These are phyloP conservation scores for Emergomyces orientalis DNA, from an alignment of 2,329 filamentous ascomycete genomes.

Conservation along the genomic window DNA sequence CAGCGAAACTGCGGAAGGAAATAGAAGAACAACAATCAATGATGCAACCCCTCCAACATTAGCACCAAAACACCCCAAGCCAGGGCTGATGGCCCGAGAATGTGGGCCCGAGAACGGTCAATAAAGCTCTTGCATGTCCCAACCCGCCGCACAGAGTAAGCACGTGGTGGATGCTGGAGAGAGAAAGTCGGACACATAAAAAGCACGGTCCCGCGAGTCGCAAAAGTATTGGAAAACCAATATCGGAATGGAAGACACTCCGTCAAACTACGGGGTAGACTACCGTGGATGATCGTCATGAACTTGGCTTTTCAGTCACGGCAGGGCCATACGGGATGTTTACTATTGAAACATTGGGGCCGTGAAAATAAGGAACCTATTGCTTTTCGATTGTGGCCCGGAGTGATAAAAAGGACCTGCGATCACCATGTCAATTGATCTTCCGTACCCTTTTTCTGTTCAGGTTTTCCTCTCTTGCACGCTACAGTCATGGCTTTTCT, in stretches of 20 bases:
- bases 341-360: not conserved
- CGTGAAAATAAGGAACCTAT: too few species aligned
- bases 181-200: not conserved
- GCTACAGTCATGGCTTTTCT: constrained; percentile 1
- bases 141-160: not conserved
- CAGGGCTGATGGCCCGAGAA: not conserved
- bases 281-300: not conserved
- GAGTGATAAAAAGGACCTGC: not conserved
- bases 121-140: not conserved
- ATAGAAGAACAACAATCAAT: too few species aligned
- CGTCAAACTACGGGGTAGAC: not conserved
- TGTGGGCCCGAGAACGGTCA: not conserved
- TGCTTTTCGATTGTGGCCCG: too few species aligned
- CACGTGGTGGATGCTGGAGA: not conserved
- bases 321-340: not conserved
- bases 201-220: not conserved
- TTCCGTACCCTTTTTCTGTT: not conserved
- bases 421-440: not conserved
- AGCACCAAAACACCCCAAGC: not conserved
- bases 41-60: too few species aligned
- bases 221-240: constrained; percentile 1
- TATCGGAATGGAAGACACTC: not conserved
- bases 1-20: too few species aligned
- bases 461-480: not conserved
- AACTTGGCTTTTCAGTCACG: not conserved